Evolutionary conservation across 2,329 filamentous ascomycete genomes (phyloP), one percentile per base, ranked within the genome.

Genomic region (Neurospora sp.): DNA sequence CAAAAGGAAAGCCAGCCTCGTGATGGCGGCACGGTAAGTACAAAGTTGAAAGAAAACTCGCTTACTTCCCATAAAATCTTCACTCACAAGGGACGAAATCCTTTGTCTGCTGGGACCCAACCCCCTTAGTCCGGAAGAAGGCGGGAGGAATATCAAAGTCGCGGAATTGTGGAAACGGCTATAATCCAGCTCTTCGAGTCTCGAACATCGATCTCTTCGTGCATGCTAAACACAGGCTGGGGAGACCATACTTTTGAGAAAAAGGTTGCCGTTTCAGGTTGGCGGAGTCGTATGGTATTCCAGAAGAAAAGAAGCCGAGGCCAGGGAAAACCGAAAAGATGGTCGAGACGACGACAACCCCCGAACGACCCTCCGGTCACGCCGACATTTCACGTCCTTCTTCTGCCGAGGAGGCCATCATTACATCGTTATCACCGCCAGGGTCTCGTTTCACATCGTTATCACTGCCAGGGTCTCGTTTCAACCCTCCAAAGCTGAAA

Each of bases 401-500:
- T 62, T 62, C 52, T 62, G 28, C 52, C n/a, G 52, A 36, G 8
- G 52, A n/a, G 28, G 52, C 15, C 23, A 62, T 4, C 6, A 62
- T 36, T 33, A 36, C 52, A 10, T 28, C 52, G 3, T 62, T 17
- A 62, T 62, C 28, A 36, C 52, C 52, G 15, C 12, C 52, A 62
- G 52, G 52, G n/a, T 66, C 37, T 46, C 4, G 38, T n/a, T 68
- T 69, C 8, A 67, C 52, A 36, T 28, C 52, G 1, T 62, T 17
- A 62, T 62, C 28, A 36, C 52, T 28, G 15, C 12, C 52, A n/a
- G 52, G 52, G n/a, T 66, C 37, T 46, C 8, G 38, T n/a, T 68
- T 69, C 8, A 67, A 66, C 12, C 72, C 71, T 39, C 70, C 71
- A 4, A 71, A 74, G 12, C 43, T 39, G 17, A 41, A 62, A 33